Base-by-base conservation (phyloP, 2,329 filamentous ascomycete genomes). In the Phaeosphaeriaceae sp. region DNA sequence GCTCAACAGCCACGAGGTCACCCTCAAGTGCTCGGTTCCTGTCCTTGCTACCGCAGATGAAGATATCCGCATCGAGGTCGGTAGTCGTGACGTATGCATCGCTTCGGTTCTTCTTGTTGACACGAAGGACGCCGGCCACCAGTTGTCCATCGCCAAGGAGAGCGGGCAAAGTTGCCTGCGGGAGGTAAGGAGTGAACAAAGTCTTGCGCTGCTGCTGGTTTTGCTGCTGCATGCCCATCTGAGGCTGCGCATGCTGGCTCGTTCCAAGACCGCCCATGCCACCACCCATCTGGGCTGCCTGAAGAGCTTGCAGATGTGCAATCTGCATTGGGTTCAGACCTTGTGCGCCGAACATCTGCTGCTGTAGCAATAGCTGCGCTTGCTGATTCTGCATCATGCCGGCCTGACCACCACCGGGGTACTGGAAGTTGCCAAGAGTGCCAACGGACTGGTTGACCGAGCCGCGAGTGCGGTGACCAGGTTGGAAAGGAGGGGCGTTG, bases 91-190 rank as follows among this genome's bases (percentile, higher is more conserved):
- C 95, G 72, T 99, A 99, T 25, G 95, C 95, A 79, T 99, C 95
- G 71, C 94, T 98, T 63, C 95, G 90, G 81, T 99, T 99, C 85
- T 99, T 99, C 85, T 98, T 99, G 87, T 99, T 99, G 66, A 99
- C 95, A 60, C 95, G 91, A 52, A 99, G 89, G 68, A 97, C 93
- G 82, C 95, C 95, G 61, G 94, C 94, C 54, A 99, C 95, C 57
- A 99, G 89, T 79, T 97, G 93, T 19, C 95, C 95, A 72, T 97
- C 92, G 60, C 88, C 89, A 57, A 98, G 87, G 41, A 99, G 86
- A 51, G 93, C 94, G 57, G 95, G 95, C 20, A 99, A 85, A 57
- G 91, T 96, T 7, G 94, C 94, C 78, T 99, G 95, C 17, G 95
- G 94, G 51, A 99, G 86, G 73, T 99, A 99, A 62, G 95, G 95